Evolutionary conservation across 179 eudicot genomes (phyloP).

Genomic region (Silene noctiflora): DNA sequence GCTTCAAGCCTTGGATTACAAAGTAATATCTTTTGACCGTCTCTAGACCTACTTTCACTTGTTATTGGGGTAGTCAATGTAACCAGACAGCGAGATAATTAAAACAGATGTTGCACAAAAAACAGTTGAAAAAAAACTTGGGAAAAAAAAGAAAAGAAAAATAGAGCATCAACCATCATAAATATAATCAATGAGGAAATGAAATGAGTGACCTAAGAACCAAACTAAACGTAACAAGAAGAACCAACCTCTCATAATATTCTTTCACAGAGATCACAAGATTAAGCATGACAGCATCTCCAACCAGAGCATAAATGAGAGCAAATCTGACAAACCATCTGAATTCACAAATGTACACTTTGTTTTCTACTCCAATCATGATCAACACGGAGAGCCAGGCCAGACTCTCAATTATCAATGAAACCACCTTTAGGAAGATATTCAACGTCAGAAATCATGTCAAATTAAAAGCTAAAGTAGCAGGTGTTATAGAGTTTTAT

Average conservation of each 20-base stretch:
- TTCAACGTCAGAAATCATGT: constrained; percentile 5
- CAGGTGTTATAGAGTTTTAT: neutral
- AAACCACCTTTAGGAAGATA: constrained; percentile 45
- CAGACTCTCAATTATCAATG: constrained; percentile 56
- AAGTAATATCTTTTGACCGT: neutral
- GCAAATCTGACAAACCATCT: constrained; percentile 83
- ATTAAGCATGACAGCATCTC: constrained; percentile 62
- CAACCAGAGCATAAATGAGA: constrained; percentile 63
- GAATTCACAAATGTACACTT: constrained; percentile 61
- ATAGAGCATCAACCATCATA: neutral
- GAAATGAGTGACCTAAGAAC: neutral
- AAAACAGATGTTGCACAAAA: neutral
- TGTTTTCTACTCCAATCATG: constrained; percentile 66
- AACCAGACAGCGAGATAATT: neutral
- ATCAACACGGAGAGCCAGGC: constrained; percentile 69
- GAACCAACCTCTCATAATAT: constrained; percentile 56
- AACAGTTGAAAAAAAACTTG: neutral
- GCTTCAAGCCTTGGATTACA: constrained; percentile 2
- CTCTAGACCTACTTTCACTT: neutral
- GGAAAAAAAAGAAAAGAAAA: neutral
- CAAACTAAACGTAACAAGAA: constrained; percentile 10
- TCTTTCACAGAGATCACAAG: constrained; percentile 60
- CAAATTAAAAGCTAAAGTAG: neutral
- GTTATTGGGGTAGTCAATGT: neutral
- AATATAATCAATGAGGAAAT: neutral